A percentile compares a stretch with the other conserved stretches of the same genome.
Conservation (phyloP, 768 basidiomycete genomes). For the Antrodiella citrinella region DNA sequence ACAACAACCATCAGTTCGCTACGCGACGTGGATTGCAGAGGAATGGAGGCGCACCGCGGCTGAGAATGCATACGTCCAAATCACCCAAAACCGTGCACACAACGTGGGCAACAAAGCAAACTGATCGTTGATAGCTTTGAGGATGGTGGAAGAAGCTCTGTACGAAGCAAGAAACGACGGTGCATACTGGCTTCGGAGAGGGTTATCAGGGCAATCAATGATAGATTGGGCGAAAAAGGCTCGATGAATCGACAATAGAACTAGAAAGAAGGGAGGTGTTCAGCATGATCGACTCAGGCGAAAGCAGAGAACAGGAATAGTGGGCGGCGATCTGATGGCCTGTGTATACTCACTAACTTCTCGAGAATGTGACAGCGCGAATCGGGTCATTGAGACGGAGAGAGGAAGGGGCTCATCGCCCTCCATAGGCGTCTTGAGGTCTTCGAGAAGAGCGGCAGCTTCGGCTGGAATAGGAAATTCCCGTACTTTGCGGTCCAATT, state of each 20-base stretch:
- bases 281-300: slow-evolving; percentile 33
- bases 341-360: slow-evolving; percentile 42
- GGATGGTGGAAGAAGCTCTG: slow-evolving; percentile 56
- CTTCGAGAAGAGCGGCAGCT: slow-evolving; percentile 28
- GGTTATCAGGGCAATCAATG: slow-evolving; percentile 59
- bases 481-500: slow-evolving; percentile 61
- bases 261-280: slow-evolving; percentile 50
- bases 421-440: slow-evolving; percentile 11
- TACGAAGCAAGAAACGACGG: slow-evolving; percentile 68
- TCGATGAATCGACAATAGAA: slow-evolving; percentile 57
- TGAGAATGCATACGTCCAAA: slow-evolving; percentile 52
- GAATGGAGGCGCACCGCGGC: slow-evolving; percentile 22
- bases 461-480: slow-evolving; percentile 51
- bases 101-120: slow-evolving; percentile 49
- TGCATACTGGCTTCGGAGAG: slow-evolving; percentile 60
- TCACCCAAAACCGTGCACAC: slow-evolving; percentile 52
- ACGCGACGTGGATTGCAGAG: slow-evolving; percentile 4
- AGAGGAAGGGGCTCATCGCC: slow-evolving; percentile 16
- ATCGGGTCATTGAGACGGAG: slow-evolving; percentile 30
- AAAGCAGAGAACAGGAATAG: not conserved
- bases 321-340: not conserved
- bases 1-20: slow-evolving; percentile 50
- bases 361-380: slow-evolving; percentile 31
- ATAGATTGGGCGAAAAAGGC: slow-evolving; percentile 69
- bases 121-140: slow-evolving; percentile 40